Percentiles rank a stretch among this genome's conserved stretches.
Evolutionary conservation across 208 protist species (phyloP).

Genomic region (Perkinsela sp.): DNA sequence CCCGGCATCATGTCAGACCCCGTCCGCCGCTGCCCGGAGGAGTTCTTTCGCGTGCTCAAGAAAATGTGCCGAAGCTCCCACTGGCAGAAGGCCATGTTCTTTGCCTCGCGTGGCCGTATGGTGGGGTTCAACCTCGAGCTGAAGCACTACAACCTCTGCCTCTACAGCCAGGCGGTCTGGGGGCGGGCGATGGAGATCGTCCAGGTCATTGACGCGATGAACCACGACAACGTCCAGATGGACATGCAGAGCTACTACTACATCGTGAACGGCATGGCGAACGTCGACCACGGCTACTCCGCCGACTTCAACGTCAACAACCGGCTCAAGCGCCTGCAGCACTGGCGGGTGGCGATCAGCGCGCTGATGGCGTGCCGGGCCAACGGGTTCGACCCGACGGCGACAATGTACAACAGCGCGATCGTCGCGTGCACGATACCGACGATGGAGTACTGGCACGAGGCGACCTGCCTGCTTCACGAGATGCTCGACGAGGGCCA

Average conservation of each 20-base stretch:
- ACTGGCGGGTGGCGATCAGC: slow-evolving; percentile 56
- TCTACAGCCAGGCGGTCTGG: slow-evolving; percentile 63
- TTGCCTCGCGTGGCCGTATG: slow-evolving; percentile 57
- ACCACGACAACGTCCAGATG: slow-evolving; percentile 45
- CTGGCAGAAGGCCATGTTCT: slow-evolving; percentile 65
- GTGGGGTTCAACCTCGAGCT: slow-evolving; percentile 49
- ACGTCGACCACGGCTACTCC: slow-evolving; percentile 61
- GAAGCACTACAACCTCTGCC: slow-evolving; percentile 62
- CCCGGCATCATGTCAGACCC: slow-evolving; percentile 38
- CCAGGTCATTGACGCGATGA: slow-evolving; percentile 47
- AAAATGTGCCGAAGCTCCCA: slow-evolving; percentile 52
- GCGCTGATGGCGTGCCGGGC: slow-evolving; percentile 43
- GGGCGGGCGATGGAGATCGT: slow-evolving; percentile 54
- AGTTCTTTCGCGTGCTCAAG: slow-evolving; percentile 55
- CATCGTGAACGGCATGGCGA: slow-evolving; percentile 63
- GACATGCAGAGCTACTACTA: slow-evolving; percentile 66
- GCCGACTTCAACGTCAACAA: slow-evolving; percentile 64
- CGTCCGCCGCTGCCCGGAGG: slow-evolving; percentile 44
- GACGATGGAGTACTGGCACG: slow-evolving; percentile 45
- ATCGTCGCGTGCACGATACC: slow-evolving; percentile 54
- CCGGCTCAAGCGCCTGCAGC: slow-evolving; percentile 45
- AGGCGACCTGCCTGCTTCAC: slow-evolving; percentile 20
- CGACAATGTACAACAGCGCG: slow-evolving; percentile 65
- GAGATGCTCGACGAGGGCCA: slow-evolving; percentile 41
- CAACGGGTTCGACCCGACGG: slow-evolving; percentile 58